These are phyloP conservation scores for Auricularia sp. DNA, from an alignment of 768 basidiomycete species.

Conservation along the genomic window DNA sequence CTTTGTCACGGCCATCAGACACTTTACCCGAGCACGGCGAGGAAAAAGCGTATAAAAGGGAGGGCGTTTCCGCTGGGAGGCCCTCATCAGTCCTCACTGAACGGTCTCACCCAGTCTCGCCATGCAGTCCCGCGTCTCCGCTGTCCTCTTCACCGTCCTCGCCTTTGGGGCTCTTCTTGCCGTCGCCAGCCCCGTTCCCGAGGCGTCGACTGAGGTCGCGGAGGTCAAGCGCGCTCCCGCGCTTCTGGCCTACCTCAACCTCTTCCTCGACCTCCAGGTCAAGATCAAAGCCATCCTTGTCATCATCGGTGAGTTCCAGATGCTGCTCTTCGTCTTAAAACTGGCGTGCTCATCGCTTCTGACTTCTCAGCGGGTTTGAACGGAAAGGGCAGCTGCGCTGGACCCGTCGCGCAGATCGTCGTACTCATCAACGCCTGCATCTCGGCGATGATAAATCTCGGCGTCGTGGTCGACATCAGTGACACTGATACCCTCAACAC, in stretches of 20 bases:
- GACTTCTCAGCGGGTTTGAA: background rate
- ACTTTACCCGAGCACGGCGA: too few relatives aligned
- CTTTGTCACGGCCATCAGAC: too few relatives aligned
- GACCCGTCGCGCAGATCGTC: background rate
- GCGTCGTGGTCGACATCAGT: background rate
- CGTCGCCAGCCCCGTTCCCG: background rate
- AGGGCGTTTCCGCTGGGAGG: too few relatives aligned
- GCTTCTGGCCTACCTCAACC: background rate
- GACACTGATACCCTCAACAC: background rate
- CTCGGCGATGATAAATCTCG: background rate
- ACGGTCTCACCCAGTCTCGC: background rate
- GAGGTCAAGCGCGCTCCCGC: background rate
- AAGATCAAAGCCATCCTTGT: background rate
- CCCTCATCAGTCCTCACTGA: too few relatives aligned
- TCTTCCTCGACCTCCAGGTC: constrained; percentile 2
- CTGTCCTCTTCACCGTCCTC: background rate
- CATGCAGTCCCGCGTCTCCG: background rate
- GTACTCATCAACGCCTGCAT: background rate
- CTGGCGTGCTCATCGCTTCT: too few relatives aligned
- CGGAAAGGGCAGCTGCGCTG: background rate
- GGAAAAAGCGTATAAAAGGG: too few relatives aligned
- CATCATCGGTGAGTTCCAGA: background rate
- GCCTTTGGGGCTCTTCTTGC: background rate
- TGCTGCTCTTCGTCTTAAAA: background rate
- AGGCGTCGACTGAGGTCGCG: background rate